Percentiles rank a stretch among this genome's conserved stretches.
Evolutionary conservation across 768 basidiomycete genomes (phyloP).

Genomic region (Lanmaoa rubissima): DNA sequence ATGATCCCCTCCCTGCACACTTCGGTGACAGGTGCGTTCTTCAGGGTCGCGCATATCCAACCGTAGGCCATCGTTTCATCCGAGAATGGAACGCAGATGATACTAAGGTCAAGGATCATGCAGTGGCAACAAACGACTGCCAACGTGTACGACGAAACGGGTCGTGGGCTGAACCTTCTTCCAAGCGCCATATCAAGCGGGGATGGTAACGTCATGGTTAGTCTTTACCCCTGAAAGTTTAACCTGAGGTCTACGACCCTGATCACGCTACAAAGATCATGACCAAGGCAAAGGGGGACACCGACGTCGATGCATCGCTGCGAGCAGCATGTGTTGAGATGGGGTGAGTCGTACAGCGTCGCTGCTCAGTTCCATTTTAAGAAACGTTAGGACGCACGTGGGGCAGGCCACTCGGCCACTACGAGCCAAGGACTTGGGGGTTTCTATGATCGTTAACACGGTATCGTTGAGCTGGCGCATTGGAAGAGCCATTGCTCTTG

Average conservation of each 20-base stretch:
- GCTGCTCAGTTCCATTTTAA: not conserved
- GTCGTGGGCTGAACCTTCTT: slow-evolving; percentile 30
- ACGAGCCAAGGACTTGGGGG: slow-evolving; percentile 32
- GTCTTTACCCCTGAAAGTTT: slow-evolving; percentile 1
- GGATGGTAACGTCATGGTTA: slow-evolving; percentile 36
- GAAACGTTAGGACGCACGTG: slow-evolving; percentile 37
- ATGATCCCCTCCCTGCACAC: not conserved
- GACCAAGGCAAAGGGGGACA: slow-evolving; percentile 43
- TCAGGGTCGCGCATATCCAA: slow-evolving; percentile 39
- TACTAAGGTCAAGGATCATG: not conserved
- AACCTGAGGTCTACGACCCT: slow-evolving; percentile 1
- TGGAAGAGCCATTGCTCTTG: slow-evolving; percentile 55
- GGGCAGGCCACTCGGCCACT: slow-evolving; percentile 45
- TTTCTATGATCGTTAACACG: slow-evolving; percentile 47
- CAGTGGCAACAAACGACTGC: slow-evolving; percentile 33
- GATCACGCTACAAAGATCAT: slow-evolving; percentile 33
- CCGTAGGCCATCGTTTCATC: slow-evolving; percentile 19
- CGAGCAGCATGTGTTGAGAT: slow-evolving; percentile 50
- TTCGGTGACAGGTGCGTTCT: slow-evolving; percentile 1
- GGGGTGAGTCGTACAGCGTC: slow-evolving; percentile 33
- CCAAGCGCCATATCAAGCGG: slow-evolving; percentile 38
- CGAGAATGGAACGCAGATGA: slow-evolving; percentile 3
- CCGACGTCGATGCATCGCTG: slow-evolving; percentile 43
- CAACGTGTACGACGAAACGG: slow-evolving; percentile 29
- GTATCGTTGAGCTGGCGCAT: slow-evolving; percentile 63